These are phyloP conservation scores for Collariella sp. DNA, from an alignment of 495 filamentous ascomycete species.

Conservation along the genomic window DNA sequence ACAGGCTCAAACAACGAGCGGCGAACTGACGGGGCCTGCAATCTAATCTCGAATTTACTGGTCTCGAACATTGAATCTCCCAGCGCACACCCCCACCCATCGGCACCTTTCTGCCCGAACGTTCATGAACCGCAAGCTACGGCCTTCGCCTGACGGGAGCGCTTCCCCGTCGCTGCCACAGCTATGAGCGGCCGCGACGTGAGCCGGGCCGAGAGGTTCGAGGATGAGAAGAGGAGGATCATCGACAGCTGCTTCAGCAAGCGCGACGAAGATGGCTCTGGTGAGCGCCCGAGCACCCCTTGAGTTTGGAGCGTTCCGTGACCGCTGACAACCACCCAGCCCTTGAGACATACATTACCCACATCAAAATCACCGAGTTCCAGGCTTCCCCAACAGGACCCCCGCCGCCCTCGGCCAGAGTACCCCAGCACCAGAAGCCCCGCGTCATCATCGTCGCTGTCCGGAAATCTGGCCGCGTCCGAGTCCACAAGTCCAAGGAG, in stretches of 20 bases:
- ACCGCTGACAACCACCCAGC: constrained; percentile 39
- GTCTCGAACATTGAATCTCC: too few species aligned
- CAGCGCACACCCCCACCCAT: too few species aligned
- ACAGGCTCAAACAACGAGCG: not conserved
- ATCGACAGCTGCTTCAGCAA: constrained; percentile 86
- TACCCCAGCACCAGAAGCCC: constrained; percentile 69
- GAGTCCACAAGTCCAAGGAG: constrained; percentile 93
- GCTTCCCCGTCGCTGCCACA: constrained; percentile 13
- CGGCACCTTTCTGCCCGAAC: constrained; percentile 13
- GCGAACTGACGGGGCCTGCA: too few species aligned
- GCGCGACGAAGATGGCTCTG: constrained; percentile 70
- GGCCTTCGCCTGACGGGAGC: constrained; percentile 18
- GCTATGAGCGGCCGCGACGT: constrained; percentile 33
- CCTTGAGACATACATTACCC: constrained; percentile 93
- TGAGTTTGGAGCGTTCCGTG: not conserved
- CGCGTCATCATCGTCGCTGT: constrained; percentile 89
- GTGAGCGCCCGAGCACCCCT: constrained; percentile 49
- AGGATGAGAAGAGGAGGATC: constrained; percentile 91
- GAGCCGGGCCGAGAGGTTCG: constrained; percentile 80
- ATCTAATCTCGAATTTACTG: too few species aligned
- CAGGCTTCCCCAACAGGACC: constrained; percentile 74
- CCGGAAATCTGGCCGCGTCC: constrained; percentile 81
- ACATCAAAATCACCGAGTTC: constrained; percentile 84
- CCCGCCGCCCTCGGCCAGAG: constrained; percentile 59
- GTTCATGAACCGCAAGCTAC: constrained; percentile 21